Evolutionary conservation across 176 grass and related monocot species (phyloP).

Genomic region (Themeda triandra): DNA sequence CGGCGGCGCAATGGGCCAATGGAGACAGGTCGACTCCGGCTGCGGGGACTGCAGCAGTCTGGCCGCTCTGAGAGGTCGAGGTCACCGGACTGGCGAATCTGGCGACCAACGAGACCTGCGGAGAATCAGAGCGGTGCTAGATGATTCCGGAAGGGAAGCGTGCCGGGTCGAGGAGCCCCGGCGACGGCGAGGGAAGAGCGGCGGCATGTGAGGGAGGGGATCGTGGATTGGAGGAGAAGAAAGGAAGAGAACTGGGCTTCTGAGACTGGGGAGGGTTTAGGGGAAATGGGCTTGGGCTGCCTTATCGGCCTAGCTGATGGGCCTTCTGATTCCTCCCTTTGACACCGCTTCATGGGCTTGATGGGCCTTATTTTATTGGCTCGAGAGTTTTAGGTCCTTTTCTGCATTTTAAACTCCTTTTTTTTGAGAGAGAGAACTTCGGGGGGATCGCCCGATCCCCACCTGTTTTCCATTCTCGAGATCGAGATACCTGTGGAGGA

Average conservation of each 20-base stretch:
- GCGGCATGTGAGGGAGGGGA: background rate
- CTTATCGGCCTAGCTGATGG: background rate
- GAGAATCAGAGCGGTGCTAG: background rate
- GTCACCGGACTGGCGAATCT: background rate
- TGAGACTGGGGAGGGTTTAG: background rate
- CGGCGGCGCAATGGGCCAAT: background rate
- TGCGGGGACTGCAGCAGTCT: background rate
- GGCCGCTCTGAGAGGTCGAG: background rate
- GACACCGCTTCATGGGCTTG: no score
- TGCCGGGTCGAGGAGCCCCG: background rate
- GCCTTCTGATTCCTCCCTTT: background rate
- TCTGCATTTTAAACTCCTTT: no score
- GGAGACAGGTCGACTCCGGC: background rate
- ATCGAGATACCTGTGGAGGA: no score
- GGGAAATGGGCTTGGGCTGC: background rate
- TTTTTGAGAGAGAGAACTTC: no score
- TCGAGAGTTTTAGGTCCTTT: no score
- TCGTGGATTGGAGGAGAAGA: constrained; percentile 37
- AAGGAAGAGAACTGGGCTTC: background rate
- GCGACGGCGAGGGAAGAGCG: background rate
- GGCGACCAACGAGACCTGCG: background rate
- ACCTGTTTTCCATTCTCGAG: no score
- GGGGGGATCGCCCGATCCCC: no score
- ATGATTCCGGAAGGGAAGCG: constrained; percentile 4
- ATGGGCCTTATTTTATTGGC: no score